Conservation (phyloP, 1,284 basidiomycete species). For the Xanthoconium separans region DNA sequence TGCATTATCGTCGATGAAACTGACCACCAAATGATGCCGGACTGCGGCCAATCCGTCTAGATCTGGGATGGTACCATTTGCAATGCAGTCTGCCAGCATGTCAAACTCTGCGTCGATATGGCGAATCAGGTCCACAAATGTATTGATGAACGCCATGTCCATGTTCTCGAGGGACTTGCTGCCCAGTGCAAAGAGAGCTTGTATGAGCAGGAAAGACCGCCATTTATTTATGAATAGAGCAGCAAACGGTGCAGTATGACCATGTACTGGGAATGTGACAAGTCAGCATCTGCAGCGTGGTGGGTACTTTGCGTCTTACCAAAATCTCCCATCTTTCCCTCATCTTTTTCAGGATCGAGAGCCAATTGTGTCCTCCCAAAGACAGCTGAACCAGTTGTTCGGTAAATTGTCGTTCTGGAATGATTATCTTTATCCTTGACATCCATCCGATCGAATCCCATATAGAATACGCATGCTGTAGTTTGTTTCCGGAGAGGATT, state of each 20-base stretch:
- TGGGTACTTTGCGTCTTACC: slow-evolving; percentile 8
- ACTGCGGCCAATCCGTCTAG: slow-evolving; percentile 8
- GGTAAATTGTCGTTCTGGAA: background rate
- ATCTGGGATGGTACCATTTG: slow-evolving; percentile 9
- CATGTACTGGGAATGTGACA: slow-evolving; percentile 1
- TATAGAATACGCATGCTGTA: background rate
- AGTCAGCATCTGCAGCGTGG: background rate
- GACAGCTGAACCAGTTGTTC: background rate
- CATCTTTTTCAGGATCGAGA: slow-evolving; percentile 10
- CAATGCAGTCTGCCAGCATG: slow-evolving; percentile 13
- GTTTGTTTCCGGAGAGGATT: slow-evolving; percentile 4
- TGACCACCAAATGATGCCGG: slow-evolving; percentile 14
- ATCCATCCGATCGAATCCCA: background rate
- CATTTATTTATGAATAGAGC: slow-evolving; percentile 16
- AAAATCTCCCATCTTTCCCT: slow-evolving; percentile 15
- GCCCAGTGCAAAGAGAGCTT: slow-evolving; percentile 19
- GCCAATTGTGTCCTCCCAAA: background rate
- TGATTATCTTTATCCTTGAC: background rate
- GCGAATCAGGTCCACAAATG: slow-evolving; percentile 18
- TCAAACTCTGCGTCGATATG: slow-evolving; percentile 20
- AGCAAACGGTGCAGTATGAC: slow-evolving; percentile 19
- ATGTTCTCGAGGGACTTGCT: slow-evolving; percentile 10
- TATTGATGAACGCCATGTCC: slow-evolving; percentile 4
- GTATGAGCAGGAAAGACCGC: slow-evolving; percentile 24
- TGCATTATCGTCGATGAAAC: background rate